Percentiles rank a stretch among this genome's conserved stretches.
Conservation (phyloP, 225 moss, liverwort and hornwort species). For the Straminergon stramineum region DNA sequence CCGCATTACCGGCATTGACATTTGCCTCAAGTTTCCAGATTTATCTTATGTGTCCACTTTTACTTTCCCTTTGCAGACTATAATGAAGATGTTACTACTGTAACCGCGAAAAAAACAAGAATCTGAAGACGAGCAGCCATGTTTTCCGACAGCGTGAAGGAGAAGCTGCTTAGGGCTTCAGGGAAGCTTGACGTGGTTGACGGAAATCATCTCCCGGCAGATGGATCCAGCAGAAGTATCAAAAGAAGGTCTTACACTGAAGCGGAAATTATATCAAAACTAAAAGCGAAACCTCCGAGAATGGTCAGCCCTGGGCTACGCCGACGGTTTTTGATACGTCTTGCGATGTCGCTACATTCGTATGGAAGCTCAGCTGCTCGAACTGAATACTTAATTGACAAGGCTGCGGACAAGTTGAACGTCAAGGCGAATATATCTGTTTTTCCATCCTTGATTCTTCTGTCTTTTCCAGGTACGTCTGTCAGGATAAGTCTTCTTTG, state of each 20-base stretch:
- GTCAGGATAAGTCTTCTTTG: background rate
- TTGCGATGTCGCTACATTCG: slow-evolving; percentile 41
- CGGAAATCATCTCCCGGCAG: background rate
- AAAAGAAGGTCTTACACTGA: background rate
- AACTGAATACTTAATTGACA: slow-evolving; percentile 56
- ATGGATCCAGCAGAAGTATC: slow-evolving; percentile 8
- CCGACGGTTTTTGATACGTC: slow-evolving; percentile 40
- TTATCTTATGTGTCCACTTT: background rate
- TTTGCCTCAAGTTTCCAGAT: background rate
- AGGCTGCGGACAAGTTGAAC: slow-evolving; percentile 32
- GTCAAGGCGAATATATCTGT: slow-evolving; percentile 30
- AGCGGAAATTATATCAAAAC: slow-evolving; percentile 10
- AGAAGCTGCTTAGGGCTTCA: slow-evolving; percentile 23
- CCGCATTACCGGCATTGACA: background rate
- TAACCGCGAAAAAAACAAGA: background rate
- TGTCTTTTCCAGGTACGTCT: slow-evolving; percentile 40
- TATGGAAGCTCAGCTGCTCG: slow-evolving; percentile 57
- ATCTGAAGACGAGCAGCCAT: slow-evolving; percentile 17
- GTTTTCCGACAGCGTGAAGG: slow-evolving; percentile 18
- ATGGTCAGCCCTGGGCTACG: slow-evolving; percentile 11
- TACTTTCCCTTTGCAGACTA: background rate
- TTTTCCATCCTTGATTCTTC: slow-evolving; percentile 51
- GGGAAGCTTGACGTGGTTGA: background rate
- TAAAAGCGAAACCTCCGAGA: slow-evolving; percentile 5
- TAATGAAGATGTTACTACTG: background rate